Base-by-base conservation (phyloP, 2,329 filamentous ascomycete genomes). In the Apiospora aurea region DNA sequence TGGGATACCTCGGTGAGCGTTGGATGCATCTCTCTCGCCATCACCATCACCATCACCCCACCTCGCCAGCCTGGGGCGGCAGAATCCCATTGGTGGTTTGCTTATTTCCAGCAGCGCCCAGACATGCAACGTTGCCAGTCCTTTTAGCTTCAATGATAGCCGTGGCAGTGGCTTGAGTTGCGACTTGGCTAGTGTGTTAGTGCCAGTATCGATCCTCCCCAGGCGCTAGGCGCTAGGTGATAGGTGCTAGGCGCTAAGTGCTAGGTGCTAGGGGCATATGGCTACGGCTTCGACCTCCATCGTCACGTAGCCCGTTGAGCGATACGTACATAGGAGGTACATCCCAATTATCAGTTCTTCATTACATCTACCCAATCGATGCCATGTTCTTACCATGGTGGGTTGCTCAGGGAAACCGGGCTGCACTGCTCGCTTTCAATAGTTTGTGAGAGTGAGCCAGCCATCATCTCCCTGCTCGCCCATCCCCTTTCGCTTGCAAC, bases 121-220 rank as follows among this genome's bases (percentile, higher is more conserved):
- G 57, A 64, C 41, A 41, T 64, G 57, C 57, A 64, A 64, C 57
- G 57, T 64, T 64, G 57, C 57, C 49, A 51, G 49, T 14, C 34
- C 21, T 64, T 38, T 41, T 64, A 64, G 57, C 57, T 41, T 29
- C 34, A 41, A 24, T n/a, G 18, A 51, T 10, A 51, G 13, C 41
- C 10, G 41, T 11, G 51, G 16, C n/a, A n/a, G n/a, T n/a, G n/a
- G n/a, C n/a, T 11, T 26, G 49, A 26, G 49, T 26, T 53, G 53
- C 29, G 18, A 38, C 53, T 38, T 61, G 26, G 53, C 29, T 38
- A 61, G 7, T 57, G 53, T 11, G 53, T 11, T 38, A n/a, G 46
- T 49, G 18, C n/a, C 38, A 38, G 53, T 61, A 61, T 61, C 53
- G 29, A 61, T 61, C 24, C 24, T 21, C 29, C 53, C 53, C 26